Percentiles rank a stretch among this genome's conserved stretches.
phyloP scores from a whole-genome alignment of 192 early-diverging fungal species.

The Coemansia sp. region DNA sequence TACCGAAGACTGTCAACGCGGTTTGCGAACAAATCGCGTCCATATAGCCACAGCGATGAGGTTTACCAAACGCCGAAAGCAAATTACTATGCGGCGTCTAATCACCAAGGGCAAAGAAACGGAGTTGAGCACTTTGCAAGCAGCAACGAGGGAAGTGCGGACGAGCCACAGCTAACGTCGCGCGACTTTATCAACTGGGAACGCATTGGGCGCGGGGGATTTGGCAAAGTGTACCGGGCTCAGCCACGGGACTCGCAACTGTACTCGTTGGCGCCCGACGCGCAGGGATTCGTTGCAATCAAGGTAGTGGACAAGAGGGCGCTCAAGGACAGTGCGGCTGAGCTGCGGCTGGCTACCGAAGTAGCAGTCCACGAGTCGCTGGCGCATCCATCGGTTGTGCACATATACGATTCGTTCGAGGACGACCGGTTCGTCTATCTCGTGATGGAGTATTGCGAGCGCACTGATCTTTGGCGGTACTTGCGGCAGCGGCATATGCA shows the following conservation, averaged over 20 bases:
- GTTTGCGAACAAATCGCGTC: slow-evolving; percentile 4
- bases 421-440: slow-evolving; percentile 67
- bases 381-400: slow-evolving; percentile 57
- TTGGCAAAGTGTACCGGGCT: slow-evolving; percentile 46
- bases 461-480: slow-evolving; percentile 49
- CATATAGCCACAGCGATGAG: not conserved
- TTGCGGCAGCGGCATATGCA: slow-evolving; percentile 26
- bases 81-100: not conserved
- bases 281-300: slow-evolving; percentile 21
- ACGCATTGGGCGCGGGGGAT: slow-evolving; percentile 49
- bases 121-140: not conserved
- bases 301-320: slow-evolving; percentile 46
- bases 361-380: slow-evolving; percentile 67
- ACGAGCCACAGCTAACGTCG: slow-evolving; percentile 9
- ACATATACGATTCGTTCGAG: slow-evolving; percentile 67
- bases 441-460: slow-evolving; percentile 67
- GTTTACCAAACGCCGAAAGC: not conserved
- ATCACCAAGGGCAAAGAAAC: not conserved
- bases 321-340: slow-evolving; percentile 31
- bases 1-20: slow-evolving; percentile 30
- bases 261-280: slow-evolving; percentile 1
- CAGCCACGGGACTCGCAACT: slow-evolving; percentile 11
- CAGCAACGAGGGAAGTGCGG: not conserved
- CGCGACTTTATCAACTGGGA: slow-evolving; percentile 36
- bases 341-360: slow-evolving; percentile 60